Evolutionary conservation across 2,329 filamentous ascomycete genomes (phyloP).

Genomic region (Pseudocercospora pini-densiflorae): DNA sequence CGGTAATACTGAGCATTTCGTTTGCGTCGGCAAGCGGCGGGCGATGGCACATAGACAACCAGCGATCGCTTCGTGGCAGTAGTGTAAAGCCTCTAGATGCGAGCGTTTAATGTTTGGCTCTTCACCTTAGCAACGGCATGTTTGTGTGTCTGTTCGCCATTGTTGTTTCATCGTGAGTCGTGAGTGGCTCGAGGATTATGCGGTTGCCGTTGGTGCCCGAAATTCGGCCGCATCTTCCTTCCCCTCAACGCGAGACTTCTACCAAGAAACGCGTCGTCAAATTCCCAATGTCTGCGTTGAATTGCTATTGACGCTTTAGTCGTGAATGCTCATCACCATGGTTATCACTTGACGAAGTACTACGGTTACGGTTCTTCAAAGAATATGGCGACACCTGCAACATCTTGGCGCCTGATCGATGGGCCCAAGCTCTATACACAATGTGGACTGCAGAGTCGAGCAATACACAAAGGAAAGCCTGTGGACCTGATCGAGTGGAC

Average conservation of each 20-base stretch:
- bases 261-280: no score
- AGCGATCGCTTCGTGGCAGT: not conserved
- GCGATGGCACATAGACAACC: not conserved
- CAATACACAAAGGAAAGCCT: no score
- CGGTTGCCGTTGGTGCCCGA: not conserved
- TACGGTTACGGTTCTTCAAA: no score
- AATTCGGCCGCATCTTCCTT: conserved; percentile 44
- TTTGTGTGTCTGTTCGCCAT: conserved; percentile 4
- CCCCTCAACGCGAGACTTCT: conserved; percentile 51
- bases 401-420: no score
- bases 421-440: no score
- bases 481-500: no score
- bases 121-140: conserved; percentile 5
- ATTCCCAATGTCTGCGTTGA: no score
- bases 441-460: no score
- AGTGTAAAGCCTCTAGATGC: not conserved
- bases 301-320: no score
- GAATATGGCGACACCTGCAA: no score
- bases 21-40: not conserved
- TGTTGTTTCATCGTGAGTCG: conserved; percentile 3
- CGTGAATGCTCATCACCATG: no score
- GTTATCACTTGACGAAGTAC: no score
- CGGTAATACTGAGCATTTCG: not conserved
- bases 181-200: conserved; percentile 39
- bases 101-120: not conserved